A percentile compares a stretch with the other conserved stretches of the same genome.
Conservation (phyloP, 2,329 filamentous ascomycete genomes). For the Exophiala xenobiotica region DNA sequence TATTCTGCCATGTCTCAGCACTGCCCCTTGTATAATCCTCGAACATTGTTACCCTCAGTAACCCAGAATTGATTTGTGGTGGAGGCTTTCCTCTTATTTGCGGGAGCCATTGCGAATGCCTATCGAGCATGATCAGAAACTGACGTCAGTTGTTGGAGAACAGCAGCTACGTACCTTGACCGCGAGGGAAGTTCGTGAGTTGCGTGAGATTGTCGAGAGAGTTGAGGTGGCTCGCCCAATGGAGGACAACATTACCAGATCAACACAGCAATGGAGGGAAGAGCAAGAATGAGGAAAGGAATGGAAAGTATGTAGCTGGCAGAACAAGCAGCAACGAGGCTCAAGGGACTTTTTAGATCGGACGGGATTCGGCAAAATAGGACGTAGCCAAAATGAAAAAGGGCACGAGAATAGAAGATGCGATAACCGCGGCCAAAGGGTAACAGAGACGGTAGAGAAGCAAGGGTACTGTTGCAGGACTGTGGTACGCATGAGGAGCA, state of each 20-base stretch:
- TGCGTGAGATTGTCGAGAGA: conserved; percentile 21
- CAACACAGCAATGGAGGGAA: conserved; percentile 7
- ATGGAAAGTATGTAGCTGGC: conserved; percentile 7
- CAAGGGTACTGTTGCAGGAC: not conserved
- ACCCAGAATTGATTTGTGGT: conserved; percentile 36
- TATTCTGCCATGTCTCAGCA: conserved; percentile 50
- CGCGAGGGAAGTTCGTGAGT: conserved; percentile 14
- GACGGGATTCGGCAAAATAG: conserved; percentile 14
- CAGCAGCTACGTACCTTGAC: conserved; percentile 17
- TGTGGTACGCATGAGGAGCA: not conserved
- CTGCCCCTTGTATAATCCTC: not conserved
- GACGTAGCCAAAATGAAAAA: conserved; percentile 1
- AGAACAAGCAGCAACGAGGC: conserved; percentile 9
- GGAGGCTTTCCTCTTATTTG: conserved; percentile 41
- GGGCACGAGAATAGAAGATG: conserved; percentile 5
- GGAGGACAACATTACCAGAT: conserved; percentile 29
- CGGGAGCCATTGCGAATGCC: conserved; percentile 31
- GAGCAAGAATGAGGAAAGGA: conserved; percentile 7
- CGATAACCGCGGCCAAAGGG: conserved; percentile 8
- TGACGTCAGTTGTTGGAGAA: conserved; percentile 14
- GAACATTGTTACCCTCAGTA: conserved; percentile 44
- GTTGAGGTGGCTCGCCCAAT: conserved; percentile 25
- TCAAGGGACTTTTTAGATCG: conserved; percentile 21
- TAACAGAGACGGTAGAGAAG: not conserved
- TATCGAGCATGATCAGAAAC: conserved; percentile 16